Evolutionary conservation across 2,329 filamentous ascomycete species (phyloP).

Genomic region (Trichophyton equinum): DNA sequence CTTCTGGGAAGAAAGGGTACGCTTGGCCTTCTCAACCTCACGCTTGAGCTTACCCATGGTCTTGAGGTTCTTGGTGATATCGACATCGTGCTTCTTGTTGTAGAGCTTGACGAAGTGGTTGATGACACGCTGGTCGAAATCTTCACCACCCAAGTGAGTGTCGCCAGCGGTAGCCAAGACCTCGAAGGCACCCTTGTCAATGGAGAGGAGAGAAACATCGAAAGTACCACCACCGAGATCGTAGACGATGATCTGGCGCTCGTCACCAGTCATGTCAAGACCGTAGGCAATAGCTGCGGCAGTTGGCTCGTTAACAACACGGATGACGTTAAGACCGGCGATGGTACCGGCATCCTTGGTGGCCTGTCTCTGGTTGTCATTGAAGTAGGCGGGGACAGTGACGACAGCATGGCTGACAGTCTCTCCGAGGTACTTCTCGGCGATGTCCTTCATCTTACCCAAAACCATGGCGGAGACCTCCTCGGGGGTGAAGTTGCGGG

Average conservation of each 20-base stretch:
- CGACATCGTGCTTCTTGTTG: slow-evolving; percentile 95
- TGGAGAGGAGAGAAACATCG: slow-evolving; percentile 85
- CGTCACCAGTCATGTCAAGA: slow-evolving; percentile 70
- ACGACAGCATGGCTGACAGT: slow-evolving; percentile 58
- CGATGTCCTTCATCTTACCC: slow-evolving; percentile 55
- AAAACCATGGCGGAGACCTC: slow-evolving; percentile 56
- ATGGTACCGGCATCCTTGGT: slow-evolving; percentile 92
- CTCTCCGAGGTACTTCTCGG: slow-evolving; percentile 50
- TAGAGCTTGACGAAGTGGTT: slow-evolving; percentile 92
- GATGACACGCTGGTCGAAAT: slow-evolving; percentile 97
- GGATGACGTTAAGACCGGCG: slow-evolving; percentile 85
- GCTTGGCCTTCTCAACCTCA: slow-evolving; percentile 98
- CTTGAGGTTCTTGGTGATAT: slow-evolving; percentile 89
- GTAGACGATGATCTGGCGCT: slow-evolving; percentile 84
- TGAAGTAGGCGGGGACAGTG: slow-evolving; percentile 95
- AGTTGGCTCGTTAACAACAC: slow-evolving; percentile 93
- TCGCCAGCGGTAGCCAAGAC: slow-evolving; percentile 91
- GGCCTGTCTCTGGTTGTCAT: slow-evolving; percentile 92
- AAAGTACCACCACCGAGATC: slow-evolving; percentile 91
- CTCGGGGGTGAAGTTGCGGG: slow-evolving; percentile 54
- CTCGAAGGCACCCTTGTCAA: slow-evolving; percentile 87
- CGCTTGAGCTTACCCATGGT: slow-evolving; percentile 99
- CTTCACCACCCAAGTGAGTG: slow-evolving; percentile 94
- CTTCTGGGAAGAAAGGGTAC: slow-evolving; percentile 88
- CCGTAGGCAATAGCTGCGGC: slow-evolving; percentile 92